phyloP scores from a whole-genome alignment of 805 yeast genomes.

The Myxozyma kluyveri region DNA sequence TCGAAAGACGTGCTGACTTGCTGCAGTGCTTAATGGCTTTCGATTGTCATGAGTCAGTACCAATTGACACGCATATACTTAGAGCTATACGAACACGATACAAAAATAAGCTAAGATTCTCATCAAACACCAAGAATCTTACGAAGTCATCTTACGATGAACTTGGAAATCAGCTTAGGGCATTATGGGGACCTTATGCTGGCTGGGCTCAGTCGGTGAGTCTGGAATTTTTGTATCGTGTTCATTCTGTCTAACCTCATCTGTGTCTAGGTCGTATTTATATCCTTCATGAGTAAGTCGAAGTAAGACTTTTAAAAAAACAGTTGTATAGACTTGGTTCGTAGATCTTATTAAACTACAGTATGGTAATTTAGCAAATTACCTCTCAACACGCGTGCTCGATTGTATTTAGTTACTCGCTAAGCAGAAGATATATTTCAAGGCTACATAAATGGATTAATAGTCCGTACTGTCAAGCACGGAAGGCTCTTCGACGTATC shows the following conservation, averaged over 20 bases:
- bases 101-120: slow-evolving; percentile 28
- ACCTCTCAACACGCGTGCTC: too few relatives aligned
- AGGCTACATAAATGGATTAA: slow-evolving; percentile 71
- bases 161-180: slow-evolving; percentile 58
- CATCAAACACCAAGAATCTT: slow-evolving; percentile 44
- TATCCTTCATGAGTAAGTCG: slow-evolving; percentile 10
- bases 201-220: slow-evolving; percentile 97
- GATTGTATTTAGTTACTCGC: too few relatives aligned
- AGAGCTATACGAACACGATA: slow-evolving; percentile 54
- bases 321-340: too few relatives aligned
- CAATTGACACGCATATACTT: slow-evolving; percentile 93
- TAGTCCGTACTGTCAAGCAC: slow-evolving; percentile 84
- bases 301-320: too few relatives aligned
- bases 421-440: too few relatives aligned
- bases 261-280: slow-evolving; percentile 11
- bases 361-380: too few relatives aligned
- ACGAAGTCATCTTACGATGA: slow-evolving; percentile 52
- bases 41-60: slow-evolving; percentile 82
- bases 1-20: background rate
- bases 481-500: slow-evolving; percentile 96
- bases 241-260: too few relatives aligned
- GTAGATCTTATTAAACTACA: too few relatives aligned
- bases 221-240: too few relatives aligned
- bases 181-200: slow-evolving; percentile 84
- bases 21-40: slow-evolving; percentile 74